Evolutionary conservation across 257 asterid genomes (phyloP), one percentile per base, ranked within the genome.

Genomic region (Nyctanthes arbortristis): DNA sequence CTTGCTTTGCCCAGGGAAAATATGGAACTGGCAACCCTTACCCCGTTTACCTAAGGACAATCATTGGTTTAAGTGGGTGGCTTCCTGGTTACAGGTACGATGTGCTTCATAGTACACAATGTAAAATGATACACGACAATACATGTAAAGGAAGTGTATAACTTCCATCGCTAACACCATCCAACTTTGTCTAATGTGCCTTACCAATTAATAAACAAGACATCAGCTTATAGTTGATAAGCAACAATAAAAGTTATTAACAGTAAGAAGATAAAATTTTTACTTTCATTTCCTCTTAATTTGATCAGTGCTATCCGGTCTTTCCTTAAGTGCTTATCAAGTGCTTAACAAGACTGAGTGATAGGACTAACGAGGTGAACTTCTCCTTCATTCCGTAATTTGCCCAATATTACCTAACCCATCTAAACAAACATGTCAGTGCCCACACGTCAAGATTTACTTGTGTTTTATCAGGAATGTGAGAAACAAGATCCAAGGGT

Each of bases 61-160:
- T 94, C 61, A 31, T 94, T 55, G 97, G 99, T 77, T 84, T 94
- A 65, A 94, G 98, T 33, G 95, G 97, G 16, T 94, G 99, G 99
- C 99, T 94, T 80, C 97, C 99, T 0, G 88, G 86, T 79, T 90
- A 93, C 31, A 91, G 97, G 99, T 52, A 24, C 14, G 5, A 52
- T 91, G 49, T 47, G 71, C 68, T 63, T 65, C 47, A 28, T 22
- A 49, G 30, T 7, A 49, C 25, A 22, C 13, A 22, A 4, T 49
- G n/a, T n/a, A n/a, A n/a, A n/a, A 7, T 22, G 18, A 22, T 18
- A 49, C 20, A 16, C 12, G 25, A 20, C 25, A 49, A 49, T 18
- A 49, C 58, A 49, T 29, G n/a, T n/a, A n/a, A n/a, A n/a, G n/a
- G n/a, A n/a, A n/a, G n/a, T n/a, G n/a, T n/a, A 20, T 29, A 40